phyloP scores from a whole-genome alignment of 2,329 filamentous ascomycete species.

The Lasiodiplodia sp. region DNA sequence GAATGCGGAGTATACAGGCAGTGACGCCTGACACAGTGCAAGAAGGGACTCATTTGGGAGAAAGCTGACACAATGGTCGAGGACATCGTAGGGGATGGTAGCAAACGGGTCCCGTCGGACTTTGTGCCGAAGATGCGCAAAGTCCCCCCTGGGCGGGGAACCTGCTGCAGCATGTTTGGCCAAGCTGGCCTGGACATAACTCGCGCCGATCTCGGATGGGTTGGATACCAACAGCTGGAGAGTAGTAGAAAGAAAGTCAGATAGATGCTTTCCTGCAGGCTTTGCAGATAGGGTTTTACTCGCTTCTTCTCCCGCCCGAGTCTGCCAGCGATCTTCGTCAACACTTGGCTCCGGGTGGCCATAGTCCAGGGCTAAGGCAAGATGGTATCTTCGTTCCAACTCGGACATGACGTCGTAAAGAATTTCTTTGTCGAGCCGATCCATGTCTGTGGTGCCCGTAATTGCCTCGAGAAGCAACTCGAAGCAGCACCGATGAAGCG shows the following conservation, averaged over 20 bases:
- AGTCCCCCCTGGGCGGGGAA: no score
- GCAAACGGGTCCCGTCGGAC: neutral
- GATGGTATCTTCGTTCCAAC: neutral
- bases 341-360: neutral
- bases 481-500: slow-evolving; percentile 17
- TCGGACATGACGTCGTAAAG: neutral
- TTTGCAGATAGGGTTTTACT: no score
- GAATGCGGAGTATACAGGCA: neutral
- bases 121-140: no score
- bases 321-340: neutral
- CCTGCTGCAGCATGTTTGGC: no score
- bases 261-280: no score
- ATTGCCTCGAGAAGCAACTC: neutral
- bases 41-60: neutral
- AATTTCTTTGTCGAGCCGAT: neutral
- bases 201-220: no score
- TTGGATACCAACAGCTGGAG: no score
- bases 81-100: neutral
- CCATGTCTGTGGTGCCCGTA: neutral
- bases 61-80: neutral
- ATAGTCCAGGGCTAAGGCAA: neutral
- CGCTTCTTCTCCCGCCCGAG: neutral
- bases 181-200: no score
- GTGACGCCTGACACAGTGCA: neutral
- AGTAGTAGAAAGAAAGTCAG: no score